A percentile compares a stretch with the other conserved stretches of the same genome.
phyloP scores from a whole-genome alignment of 306 rosid species.

The Rosa chinensis region DNA sequence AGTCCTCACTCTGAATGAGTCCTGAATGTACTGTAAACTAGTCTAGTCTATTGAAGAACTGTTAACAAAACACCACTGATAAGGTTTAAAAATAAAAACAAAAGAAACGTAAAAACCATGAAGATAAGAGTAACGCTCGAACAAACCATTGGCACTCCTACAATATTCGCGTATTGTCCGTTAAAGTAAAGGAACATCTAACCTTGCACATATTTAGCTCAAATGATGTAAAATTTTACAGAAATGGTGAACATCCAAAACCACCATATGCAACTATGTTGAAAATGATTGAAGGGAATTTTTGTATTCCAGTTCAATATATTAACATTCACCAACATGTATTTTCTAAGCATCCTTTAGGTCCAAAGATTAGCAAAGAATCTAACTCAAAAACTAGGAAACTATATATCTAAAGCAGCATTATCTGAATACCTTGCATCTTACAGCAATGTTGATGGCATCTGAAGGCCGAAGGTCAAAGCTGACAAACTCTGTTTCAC shows the following conservation, averaged over 20 bases:
- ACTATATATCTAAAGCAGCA: not conserved
- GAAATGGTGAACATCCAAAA: not conserved
- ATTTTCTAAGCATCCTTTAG: not conserved
- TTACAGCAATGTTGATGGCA: conserved; percentile 94
- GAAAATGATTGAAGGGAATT: not conserved
- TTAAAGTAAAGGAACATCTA: not conserved
- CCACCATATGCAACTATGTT: not conserved
- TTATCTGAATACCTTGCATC: conserved; percentile 74
- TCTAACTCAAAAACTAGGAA: not conserved
- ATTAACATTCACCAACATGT: not conserved
- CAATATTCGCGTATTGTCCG: not conserved
- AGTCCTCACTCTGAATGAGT: not conserved
- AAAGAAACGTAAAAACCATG: not conserved
- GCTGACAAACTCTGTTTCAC: conserved; percentile 65
- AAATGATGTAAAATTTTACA: not conserved
- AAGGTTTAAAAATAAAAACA: not conserved
- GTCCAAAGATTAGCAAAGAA: not conserved
- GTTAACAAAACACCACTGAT: not conserved
- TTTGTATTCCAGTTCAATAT: not conserved
- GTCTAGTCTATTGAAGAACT: not conserved
- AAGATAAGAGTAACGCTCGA: not conserved
- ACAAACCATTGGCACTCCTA: not conserved
- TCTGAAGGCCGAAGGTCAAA: conserved; percentile 98
- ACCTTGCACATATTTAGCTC: not conserved
- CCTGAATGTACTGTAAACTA: not conserved